These are phyloP conservation scores for Akanthomyces muscarius DNA, from an alignment of 2,329 filamentous ascomycete genomes.

Conservation along the genomic window DNA sequence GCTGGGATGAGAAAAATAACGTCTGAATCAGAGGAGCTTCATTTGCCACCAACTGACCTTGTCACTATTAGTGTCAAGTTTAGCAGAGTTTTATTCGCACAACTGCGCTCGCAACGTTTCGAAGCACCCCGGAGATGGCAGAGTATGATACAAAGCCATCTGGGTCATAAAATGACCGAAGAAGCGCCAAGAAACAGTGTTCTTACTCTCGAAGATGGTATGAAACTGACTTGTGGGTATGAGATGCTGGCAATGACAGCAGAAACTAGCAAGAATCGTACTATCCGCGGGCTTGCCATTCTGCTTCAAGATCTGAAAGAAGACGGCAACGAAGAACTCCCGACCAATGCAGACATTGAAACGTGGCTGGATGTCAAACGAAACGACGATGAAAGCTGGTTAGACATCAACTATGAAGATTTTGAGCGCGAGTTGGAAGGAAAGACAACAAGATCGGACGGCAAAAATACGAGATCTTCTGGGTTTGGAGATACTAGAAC, in stretches of 20 bases:
- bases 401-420: constrained; percentile 86
- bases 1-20: constrained; percentile 67
- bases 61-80: constrained; percentile 77
- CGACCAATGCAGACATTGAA: constrained; percentile 68
- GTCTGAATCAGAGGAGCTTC: constrained; percentile 48
- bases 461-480: constrained; percentile 35
- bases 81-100: constrained; percentile 85
- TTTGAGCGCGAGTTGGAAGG: constrained; percentile 76
- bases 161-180: not conserved
- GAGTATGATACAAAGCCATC: constrained; percentile 22
- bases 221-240: constrained; percentile 87
- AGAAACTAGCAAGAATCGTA: constrained; percentile 62
- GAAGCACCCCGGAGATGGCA: constrained; percentile 55
- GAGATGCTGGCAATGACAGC: constrained; percentile 76
- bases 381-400: constrained; percentile 86
- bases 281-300: constrained; percentile 71
- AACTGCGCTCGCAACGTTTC: constrained; percentile 83
- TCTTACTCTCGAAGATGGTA: constrained; percentile 62
- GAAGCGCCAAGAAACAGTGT: constrained; percentile 18
- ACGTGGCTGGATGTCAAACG: constrained; percentile 58
- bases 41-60: constrained; percentile 73
- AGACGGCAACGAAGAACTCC: constrained; percentile 63
- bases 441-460: constrained; percentile 32
- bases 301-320: constrained; percentile 70
- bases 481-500: constrained; percentile 61